phyloP scores from a whole-genome alignment of 768 basidiomycete species.

The Hemileccinum rubropunctum region DNA sequence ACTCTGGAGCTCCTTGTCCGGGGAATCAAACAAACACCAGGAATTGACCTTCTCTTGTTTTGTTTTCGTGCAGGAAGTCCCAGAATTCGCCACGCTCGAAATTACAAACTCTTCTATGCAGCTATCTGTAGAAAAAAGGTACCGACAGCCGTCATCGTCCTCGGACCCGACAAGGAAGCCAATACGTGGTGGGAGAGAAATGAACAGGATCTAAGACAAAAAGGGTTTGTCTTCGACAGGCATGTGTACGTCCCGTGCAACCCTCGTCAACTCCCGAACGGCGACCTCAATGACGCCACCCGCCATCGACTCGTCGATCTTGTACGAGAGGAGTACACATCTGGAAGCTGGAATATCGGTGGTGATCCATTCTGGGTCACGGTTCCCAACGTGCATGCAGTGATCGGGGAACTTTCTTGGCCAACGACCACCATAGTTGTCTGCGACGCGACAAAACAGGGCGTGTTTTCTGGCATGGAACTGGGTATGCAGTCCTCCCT shows the following conservation, averaged over 20 bases:
- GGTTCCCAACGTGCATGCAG: constrained; percentile 15
- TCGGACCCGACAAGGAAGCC: constrained; percentile 29
- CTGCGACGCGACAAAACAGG: constrained; percentile 14
- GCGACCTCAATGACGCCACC: neutral
- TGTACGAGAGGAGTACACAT: constrained; percentile 8
- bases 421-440: constrained; percentile 19
- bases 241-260: constrained; percentile 25
- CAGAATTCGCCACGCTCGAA: constrained; percentile 16
- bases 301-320: constrained; percentile 4
- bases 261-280: neutral
- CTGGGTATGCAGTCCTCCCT: constrained; percentile 8
- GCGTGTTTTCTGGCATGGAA: constrained; percentile 7
- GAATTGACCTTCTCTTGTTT: constrained; percentile 26
- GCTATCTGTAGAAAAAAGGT: constrained; percentile 32
- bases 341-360: constrained; percentile 15
- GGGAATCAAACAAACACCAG: constrained; percentile 9
- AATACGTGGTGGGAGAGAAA: constrained; percentile 32
- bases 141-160: constrained; percentile 27
- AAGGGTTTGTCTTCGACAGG: constrained; percentile 22
- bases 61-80: constrained; percentile 27
- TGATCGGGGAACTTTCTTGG: constrained; percentile 17
- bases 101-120: constrained; percentile 30
- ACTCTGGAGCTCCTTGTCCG: constrained; percentile 15
- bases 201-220: constrained; percentile 11
- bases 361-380: constrained; percentile 9